These are phyloP conservation scores for Bifiguratus adelaidae DNA, from an alignment of 192 early-diverging fungal genomes.

Conservation along the genomic window DNA sequence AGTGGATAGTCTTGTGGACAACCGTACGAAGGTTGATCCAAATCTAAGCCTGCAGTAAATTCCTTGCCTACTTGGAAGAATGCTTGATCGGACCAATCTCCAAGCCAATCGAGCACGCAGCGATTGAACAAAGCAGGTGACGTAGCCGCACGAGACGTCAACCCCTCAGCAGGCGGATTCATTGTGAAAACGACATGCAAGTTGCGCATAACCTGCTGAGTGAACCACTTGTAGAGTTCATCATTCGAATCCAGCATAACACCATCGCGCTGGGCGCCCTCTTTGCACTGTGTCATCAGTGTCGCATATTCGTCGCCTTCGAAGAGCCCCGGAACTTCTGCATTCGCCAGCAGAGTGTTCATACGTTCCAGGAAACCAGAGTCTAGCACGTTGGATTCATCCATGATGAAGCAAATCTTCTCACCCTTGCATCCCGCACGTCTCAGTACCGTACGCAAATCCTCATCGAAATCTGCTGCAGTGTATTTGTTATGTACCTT, in stretches of 20 bases:
- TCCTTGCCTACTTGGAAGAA: constrained; percentile 98
- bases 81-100: constrained; percentile 97
- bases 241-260: constrained; percentile 87
- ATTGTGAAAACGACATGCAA: constrained; percentile 99
- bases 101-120: constrained; percentile 99
- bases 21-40: constrained; percentile 60
- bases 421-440: constrained; percentile 95
- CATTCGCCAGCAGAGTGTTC: constrained; percentile 98
- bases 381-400: constrained; percentile 96
- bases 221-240: constrained; percentile 98
- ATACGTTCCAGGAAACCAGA: constrained; percentile 98
- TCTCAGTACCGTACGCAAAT: constrained; percentile 80
- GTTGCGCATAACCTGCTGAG: constrained; percentile 90
- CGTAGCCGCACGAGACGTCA: constrained; percentile 89
- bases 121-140: constrained; percentile 99
- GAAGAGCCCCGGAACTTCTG: constrained; percentile 97
- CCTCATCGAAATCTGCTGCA: constrained; percentile 96
- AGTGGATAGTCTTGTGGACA: constrained; percentile 68
- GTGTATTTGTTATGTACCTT: constrained; percentile 97
- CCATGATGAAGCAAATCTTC: constrained; percentile 96
- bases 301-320: constrained; percentile 96
- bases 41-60: constrained; percentile 83
- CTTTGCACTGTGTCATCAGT: constrained; percentile 90
- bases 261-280: constrained; percentile 89
- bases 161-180: constrained; percentile 94